phyloP scores from a whole-genome alignment of 2,329 filamentous ascomycete species.

The Chrysoporthe cubensis region DNA sequence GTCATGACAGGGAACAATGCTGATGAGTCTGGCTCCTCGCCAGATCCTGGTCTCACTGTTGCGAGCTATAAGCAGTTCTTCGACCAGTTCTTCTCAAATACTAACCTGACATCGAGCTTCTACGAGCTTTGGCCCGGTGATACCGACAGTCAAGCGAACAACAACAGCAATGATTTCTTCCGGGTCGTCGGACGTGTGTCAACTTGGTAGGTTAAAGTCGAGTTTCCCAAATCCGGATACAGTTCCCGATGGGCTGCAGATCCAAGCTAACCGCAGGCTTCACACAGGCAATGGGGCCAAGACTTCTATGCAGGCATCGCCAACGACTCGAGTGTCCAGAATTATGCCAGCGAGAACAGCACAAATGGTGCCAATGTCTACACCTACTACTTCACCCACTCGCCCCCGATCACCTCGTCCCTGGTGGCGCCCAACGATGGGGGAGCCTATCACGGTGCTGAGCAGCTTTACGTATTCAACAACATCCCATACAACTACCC shows the following conservation, averaged over 20 bases:
- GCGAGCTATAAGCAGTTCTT: constrained; percentile 8
- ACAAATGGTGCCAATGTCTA: constrained; percentile 4
- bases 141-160: background rate
- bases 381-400: background rate
- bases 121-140: constrained; percentile 10
- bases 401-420: background rate
- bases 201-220: background rate
- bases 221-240: too few relatives aligned
- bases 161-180: constrained; percentile 9
- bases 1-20: constrained; percentile 4
- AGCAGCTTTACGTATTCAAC: constrained; percentile 9
- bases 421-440: background rate
- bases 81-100: constrained; percentile 12
- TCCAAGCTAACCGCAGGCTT: background rate
- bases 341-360: constrained; percentile 5
- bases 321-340: constrained; percentile 5
- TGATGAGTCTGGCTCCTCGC: constrained; percentile 3
- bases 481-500: constrained; percentile 12
- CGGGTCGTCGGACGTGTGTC: constrained; percentile 2
- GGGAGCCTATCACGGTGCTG: constrained; percentile 1
- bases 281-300: constrained; percentile 11
- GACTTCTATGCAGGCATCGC: constrained; percentile 1
- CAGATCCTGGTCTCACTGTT: background rate
- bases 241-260: background rate
- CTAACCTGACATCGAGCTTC: constrained; percentile 1